Base-by-base conservation (phyloP, 331 rosid species). In the Phaseolus coccineus region DNA sequence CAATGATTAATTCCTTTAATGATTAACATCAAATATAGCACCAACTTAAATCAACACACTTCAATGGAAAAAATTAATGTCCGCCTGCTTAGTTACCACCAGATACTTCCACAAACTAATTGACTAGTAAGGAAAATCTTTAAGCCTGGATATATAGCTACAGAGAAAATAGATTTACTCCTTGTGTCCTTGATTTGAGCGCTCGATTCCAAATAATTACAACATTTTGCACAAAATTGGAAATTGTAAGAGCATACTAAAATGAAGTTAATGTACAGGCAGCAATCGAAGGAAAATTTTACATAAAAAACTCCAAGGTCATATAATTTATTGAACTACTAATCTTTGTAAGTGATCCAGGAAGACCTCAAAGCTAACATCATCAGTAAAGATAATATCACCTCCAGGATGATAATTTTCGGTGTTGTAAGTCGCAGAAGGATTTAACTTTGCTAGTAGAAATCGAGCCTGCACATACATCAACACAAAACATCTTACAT, bases 291-390 rank as follows among this genome's bases (percentile, higher is more conserved):
- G 4, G 63, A 56, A 80, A 87, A 65, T 83, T 55, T 67, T 84
- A 86, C 88, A 88, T 53, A n/a, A 87, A 84, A 19, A 66, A 84
- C 84, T 69, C 56, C 48, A 52, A 59, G 31, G 47, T 55, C 65
- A 7, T 24, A 33, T 66, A 52, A 31, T 71, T 76, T 76, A 95
- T 82, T 96, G 98, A 90, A 93, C 97, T 7, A 91, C 97, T 88
- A 96, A 75, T 93, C 99, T 96, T 88, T 91, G 96, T 42, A 93
- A 94, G 88, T 96, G 99, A 81, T 96, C 98, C 78, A 93, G 82
- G 88, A 96, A 96, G 66, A 96, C 98, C 82, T 96, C 97, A 79
- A 96, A 96, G 82, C 98, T 87, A 67, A 96, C 99, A 74, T 96
- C 99, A 46, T 93, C 99, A 0, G 98, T 96, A 48, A 96, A 93